Evolutionary conservation across 371 early-diverging fungal species (phyloP), one percentile per base, ranked within the genome.

Genomic region (Zancudomyces culisetae): DNA sequence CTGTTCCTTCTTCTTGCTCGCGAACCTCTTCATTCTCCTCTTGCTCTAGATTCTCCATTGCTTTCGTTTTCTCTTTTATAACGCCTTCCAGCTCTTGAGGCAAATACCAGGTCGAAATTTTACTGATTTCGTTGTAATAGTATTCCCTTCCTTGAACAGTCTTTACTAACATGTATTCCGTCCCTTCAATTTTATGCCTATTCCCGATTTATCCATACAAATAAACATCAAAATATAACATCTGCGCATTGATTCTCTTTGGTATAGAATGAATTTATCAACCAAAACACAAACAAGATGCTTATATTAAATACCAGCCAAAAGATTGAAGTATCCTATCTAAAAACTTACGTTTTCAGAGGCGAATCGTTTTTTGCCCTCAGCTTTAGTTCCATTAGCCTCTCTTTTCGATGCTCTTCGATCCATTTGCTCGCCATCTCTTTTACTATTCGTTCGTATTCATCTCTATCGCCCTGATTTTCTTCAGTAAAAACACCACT

Each of bases 1-100:
- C 62, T 27, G 55, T 47, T 27, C 59, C 40, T 58, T 68, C 54
- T 39, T 41, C 45, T 55, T 57, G 40, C 57, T 45, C 43, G 35
- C 29, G 42, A 51, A 43, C 39, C 53, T 49, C 51, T 54, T 29
- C 21, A 28, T 35, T 28, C 29, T 45, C 40, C 20, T 22, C 19
- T 28, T 22, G 26, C 24, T 22, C 4, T 43, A 22, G 4, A 10
- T 43, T 4, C 24, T 43, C 24, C 22, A 24, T 24, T 12, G 20
- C 45, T 8, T 24, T 19, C n/a, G 20, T 42, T 46, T 56, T n/a
- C 26, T 48, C 27, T 3, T 15, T 4, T 10, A 48, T n/a, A 10
- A 29, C n/a, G n/a, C n/a, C 29, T 3, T 3, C 48, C 8, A 48
- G 18, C 26, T 48, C 48, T 10, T 15, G 4, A 10, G 48, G 48